Evolutionary conservation across 768 basidiomycete species (phyloP).

Genomic region (Russula abietina): DNA sequence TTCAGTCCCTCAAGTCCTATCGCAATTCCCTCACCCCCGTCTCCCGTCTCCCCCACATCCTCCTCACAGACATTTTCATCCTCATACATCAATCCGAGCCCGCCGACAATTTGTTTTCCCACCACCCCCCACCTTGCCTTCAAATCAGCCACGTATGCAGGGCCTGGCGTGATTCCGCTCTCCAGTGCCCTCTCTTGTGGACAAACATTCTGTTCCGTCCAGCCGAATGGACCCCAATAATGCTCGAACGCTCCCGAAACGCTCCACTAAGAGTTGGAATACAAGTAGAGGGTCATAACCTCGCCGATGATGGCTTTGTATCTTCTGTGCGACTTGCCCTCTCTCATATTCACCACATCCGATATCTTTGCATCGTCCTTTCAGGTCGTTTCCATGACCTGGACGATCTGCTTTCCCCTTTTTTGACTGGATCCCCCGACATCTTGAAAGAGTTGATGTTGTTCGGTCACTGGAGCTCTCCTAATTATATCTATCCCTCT

Average conservation of each 20-base stretch:
- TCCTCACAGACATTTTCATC: constrained; percentile 21
- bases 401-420: background rate
- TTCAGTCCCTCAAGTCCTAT: background rate
- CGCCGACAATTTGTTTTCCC: background rate
- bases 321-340: constrained; percentile 14
- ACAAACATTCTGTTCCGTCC: constrained; percentile 18
- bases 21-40: constrained; percentile 17
- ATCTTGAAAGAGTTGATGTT: constrained; percentile 12
- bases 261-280: constrained; percentile 16
- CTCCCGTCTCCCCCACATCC: constrained; percentile 17
- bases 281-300: background rate
- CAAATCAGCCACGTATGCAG: constrained; percentile 21
- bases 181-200: constrained; percentile 22
- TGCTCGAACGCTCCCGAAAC: constrained; percentile 17
- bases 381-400: background rate
- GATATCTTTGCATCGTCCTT: constrained; percentile 6
- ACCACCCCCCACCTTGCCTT: background rate
- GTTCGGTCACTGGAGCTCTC: background rate
- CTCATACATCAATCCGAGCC: background rate
- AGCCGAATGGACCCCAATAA: constrained; percentile 16
- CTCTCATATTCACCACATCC: constrained; percentile 20
- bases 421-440: background rate
- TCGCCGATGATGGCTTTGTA: background rate
- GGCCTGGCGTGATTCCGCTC: constrained; percentile 20
- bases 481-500: background rate